Evolutionary conservation across 2,329 filamentous ascomycete genomes (phyloP), one percentile per base, ranked within the genome.

Genomic region (Xylaria sp.): DNA sequence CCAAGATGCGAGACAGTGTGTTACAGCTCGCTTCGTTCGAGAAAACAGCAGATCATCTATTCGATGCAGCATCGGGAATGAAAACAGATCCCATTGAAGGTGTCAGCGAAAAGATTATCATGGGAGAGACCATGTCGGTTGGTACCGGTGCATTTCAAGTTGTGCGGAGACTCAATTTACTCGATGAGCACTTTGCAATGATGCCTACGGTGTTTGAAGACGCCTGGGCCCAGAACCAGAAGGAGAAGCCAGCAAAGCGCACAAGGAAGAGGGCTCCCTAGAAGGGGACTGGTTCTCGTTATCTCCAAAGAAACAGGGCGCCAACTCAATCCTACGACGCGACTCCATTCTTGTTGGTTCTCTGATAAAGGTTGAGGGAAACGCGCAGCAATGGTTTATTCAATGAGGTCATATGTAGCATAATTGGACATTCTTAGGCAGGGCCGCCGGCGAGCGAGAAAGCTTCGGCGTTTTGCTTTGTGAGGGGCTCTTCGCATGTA

Each of bases 21-120:
- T 84, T 99, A 65, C 96, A 99, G 81, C 87, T 99, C 13, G 96
- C 96, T 0, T 95, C 92, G 20, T 99, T 99, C 78, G 96, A 99
- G 82, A 98, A 98, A 88, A 99, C 96, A 56, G 94, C 96, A 0
- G 96, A 99, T 79, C 96, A 99, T 82, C 83, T 99, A 49, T 99
- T 99, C 77, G 95, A 98, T 72, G 96, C 96, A 2, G 96, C 94
- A 7, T 92, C 94, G 5, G 90, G 91, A 66, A 97, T 97, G 86
- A 98, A 98, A 84, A 91, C 89, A 33, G 96, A 99, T 82, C 86
- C 89, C 71, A 97, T 99, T 69, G 93, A 97, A 80, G 96, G 96
- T 75, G 96, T 99, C 10, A 93, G 89, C 64, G 96, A 99, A 83
- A 97, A 94, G 81, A 98, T 99, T 78, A 99, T 99, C 78, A 96